Conservation (phyloP, 345 rosid species). For the Passiflora organensis region DNA sequence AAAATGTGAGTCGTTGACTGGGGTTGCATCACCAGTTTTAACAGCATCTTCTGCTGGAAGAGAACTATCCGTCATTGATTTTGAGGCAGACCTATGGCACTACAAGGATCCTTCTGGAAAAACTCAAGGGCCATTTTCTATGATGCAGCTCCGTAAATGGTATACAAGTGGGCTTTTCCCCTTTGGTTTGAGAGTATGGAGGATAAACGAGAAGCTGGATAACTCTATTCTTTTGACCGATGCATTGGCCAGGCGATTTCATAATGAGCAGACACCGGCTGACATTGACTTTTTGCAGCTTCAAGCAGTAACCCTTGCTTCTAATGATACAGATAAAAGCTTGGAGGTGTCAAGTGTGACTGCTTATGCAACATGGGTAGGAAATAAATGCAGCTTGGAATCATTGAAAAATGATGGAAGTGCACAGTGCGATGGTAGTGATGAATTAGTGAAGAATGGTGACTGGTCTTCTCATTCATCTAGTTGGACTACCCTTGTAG, state of each 20-base stretch:
- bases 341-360: slow-evolving; percentile 19
- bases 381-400: slow-evolving; percentile 17
- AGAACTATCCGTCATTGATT: slow-evolving; percentile 36
- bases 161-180: slow-evolving; percentile 65
- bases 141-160: slow-evolving; percentile 76
- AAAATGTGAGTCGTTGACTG: slow-evolving; percentile 19
- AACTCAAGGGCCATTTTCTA: slow-evolving; percentile 80
- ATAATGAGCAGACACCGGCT: slow-evolving; percentile 24
- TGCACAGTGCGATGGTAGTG: slow-evolving; percentile 16
- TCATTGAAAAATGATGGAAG: slow-evolving; percentile 28
- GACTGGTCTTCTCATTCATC: slow-evolving; percentile 39
- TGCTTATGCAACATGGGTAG: slow-evolving; percentile 12
- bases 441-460: slow-evolving; percentile 26
- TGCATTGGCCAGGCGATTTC: slow-evolving; percentile 47
- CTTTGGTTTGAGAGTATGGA: slow-evolving; percentile 66
- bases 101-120: slow-evolving; percentile 79
- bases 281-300: slow-evolving; percentile 9
- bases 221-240: slow-evolving; percentile 70
- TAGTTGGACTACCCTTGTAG: slow-evolving; percentile 26
- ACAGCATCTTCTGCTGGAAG: slow-evolving; percentile 30
- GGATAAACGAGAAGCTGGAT: slow-evolving; percentile 47
- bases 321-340: slow-evolving; percentile 22
- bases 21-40: slow-evolving; percentile 25
- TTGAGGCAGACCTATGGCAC: slow-evolving; percentile 61
- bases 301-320: slow-evolving; percentile 16